Evolutionary conservation across 106 monocot genomes (phyloP).

Genomic region (Triglochin maritima): DNA sequence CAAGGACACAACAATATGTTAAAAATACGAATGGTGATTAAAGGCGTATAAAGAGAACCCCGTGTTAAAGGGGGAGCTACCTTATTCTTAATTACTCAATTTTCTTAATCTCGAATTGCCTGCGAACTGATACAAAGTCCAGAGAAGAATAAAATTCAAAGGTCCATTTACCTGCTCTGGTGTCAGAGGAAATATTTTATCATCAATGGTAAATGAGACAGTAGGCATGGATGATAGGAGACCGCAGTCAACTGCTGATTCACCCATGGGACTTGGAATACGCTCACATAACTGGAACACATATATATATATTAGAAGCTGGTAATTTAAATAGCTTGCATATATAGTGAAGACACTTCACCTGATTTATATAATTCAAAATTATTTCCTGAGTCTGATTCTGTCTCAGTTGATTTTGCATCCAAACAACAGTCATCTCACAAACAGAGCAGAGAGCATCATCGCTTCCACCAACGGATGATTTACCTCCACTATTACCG

Average conservation of each 20-base stretch:
- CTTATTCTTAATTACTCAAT: too few relatives aligned
- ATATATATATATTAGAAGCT: not conserved
- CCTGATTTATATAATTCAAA: conserved; percentile 65
- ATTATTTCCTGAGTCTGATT: conserved; percentile 53
- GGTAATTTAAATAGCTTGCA: not conserved
- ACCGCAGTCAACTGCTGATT: conserved; percentile 68
- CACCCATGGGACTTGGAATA: conserved; percentile 82
- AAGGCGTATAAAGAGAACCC: too few relatives aligned
- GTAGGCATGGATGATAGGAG: conserved; percentile 49
- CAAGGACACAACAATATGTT: too few relatives aligned
- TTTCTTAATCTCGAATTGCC: too few relatives aligned
- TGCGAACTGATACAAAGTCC: not conserved
- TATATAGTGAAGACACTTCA: conserved; percentile 1
- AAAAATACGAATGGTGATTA: too few relatives aligned
- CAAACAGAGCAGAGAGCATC: conserved; percentile 56
- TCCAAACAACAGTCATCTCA: conserved; percentile 72
- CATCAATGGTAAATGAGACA: conserved; percentile 71
- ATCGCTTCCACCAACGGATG: conserved; percentile 18
- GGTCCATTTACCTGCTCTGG: conserved; percentile 61
- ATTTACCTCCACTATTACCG: conserved; percentile 11
- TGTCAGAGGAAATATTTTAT: conserved; percentile 45
- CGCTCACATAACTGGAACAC: conserved; percentile 51
- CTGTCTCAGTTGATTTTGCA: conserved; percentile 69
- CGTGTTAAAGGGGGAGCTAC: too few relatives aligned
- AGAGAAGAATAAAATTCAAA: not conserved